Percentiles rank a stretch among this genome's conserved stretches.
Conservation (phyloP, 768 basidiomycete genomes). For the Leccinum longicurvipes region DNA sequence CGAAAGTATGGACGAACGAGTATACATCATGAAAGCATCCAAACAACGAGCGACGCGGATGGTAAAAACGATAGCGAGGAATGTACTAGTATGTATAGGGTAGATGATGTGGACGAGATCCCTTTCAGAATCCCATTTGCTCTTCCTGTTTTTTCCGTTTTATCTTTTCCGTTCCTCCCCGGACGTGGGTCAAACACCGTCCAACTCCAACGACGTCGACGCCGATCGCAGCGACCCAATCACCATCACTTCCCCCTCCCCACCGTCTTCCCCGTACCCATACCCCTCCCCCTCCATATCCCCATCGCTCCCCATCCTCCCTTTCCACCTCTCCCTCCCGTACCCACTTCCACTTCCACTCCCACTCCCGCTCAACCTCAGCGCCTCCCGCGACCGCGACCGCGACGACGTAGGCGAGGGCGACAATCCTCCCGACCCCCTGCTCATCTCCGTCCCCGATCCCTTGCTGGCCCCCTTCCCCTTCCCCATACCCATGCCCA, state of each 20-base stretch:
- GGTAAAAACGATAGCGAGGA: background rate
- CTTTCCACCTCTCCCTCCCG: constrained; percentile 2
- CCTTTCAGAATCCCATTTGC: too few relatives aligned
- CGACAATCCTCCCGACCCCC: background rate
- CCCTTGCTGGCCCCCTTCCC: too few relatives aligned
- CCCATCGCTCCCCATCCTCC: background rate
- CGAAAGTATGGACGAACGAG: background rate
- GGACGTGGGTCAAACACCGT: constrained; percentile 8
- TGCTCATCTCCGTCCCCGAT: too few relatives aligned
- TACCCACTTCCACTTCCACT: too few relatives aligned
- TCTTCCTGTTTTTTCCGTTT: background rate
- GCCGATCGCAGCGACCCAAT: constrained; percentile 13
- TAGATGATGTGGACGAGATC: background rate
- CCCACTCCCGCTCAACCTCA: background rate
- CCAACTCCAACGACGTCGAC: background rate
- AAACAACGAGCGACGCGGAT: background rate
- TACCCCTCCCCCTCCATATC: background rate
- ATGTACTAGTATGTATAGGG: background rate
- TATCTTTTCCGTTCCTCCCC: background rate
- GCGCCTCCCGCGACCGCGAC: constrained; percentile 1
- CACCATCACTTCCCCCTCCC: constrained; percentile 18
- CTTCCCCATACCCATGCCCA: too few relatives aligned
- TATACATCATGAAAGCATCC: background rate
- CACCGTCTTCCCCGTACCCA: background rate
- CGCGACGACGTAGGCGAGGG: background rate